Evolutionary conservation across 2,329 filamentous ascomycete species (phyloP).

Genomic region (Pezicula carpinea): DNA sequence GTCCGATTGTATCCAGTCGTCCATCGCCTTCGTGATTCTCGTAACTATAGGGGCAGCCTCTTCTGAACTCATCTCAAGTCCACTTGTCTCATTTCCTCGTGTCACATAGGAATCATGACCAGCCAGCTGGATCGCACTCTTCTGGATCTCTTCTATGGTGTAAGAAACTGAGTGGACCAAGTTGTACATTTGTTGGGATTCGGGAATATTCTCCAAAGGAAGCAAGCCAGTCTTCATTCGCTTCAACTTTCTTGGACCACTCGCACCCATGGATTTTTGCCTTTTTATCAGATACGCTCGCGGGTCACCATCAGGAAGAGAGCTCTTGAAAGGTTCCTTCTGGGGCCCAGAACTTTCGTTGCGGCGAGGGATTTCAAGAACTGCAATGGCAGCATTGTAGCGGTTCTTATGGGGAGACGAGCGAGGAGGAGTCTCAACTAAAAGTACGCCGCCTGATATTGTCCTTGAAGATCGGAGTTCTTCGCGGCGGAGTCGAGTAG

Average conservation of each 20-base stretch:
- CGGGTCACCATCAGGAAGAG: slow-evolving; percentile 25
- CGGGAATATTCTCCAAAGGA: slow-evolving; percentile 23
- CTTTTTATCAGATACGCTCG: slow-evolving; percentile 27
- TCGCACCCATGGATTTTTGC: slow-evolving; percentile 16
- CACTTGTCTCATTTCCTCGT: slow-evolving; percentile 11
- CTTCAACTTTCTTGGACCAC: slow-evolving; percentile 13
- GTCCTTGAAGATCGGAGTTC: slow-evolving; percentile 16
- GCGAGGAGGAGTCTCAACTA: background rate
- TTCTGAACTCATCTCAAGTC: slow-evolving; percentile 10
- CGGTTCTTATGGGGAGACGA: slow-evolving; percentile 26
- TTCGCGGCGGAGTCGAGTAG: slow-evolving; percentile 22
- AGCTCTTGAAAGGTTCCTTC: slow-evolving; percentile 13
- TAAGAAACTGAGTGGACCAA: slow-evolving; percentile 13
- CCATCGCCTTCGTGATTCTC: slow-evolving; percentile 12
- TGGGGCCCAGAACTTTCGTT: slow-evolving; percentile 2
- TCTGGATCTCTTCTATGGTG: slow-evolving; percentile 8
- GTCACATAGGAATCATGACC: slow-evolving; percentile 18
- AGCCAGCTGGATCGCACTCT: slow-evolving; percentile 2
- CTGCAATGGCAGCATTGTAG: slow-evolving; percentile 23
- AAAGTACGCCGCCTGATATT: slow-evolving; percentile 1
- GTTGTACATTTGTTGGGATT: slow-evolving; percentile 14
- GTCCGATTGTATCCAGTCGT: slow-evolving; percentile 13
- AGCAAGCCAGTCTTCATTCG: slow-evolving; percentile 23
- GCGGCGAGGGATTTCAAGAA: background rate
- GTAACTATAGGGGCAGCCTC: slow-evolving; percentile 7